Base-by-base conservation (phyloP, 768 basidiomycete genomes). In the Kwoniella pini region DNA sequence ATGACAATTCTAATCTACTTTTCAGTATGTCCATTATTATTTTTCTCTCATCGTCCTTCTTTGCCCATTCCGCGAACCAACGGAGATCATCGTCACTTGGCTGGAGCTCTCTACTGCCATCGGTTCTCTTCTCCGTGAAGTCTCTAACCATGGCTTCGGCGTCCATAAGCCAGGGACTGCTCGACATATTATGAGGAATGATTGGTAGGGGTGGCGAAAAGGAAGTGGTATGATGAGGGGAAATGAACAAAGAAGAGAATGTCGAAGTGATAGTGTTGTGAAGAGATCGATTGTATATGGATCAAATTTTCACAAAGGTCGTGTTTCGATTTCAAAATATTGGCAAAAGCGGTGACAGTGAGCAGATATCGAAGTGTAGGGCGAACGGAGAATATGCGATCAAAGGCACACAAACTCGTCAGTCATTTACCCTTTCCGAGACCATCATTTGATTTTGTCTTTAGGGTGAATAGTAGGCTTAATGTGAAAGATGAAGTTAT, bases 11-110 rank as follows among this genome's bases (percentile, higher is more conserved):
- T 13, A 75, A 51, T 38, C 74, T 65, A 21, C 42, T 53, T 54
- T 72, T 75, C 43, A 68, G 15, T 1, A 75, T 70, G 0, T 65
- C 69, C 51, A 71, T 55, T 48, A 75, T 75, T 39, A 67, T 43
- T 42, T 72, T 72, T 13, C 62, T 36, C 45, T 65, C 54, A 7
- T 67, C 63, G n/a, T 72, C 74, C 48, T 64, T 60, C 48, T 70
- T 70, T 30, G 33, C 60, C 68, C 66, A 70, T 31, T 60, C 52
- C 38, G 70, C 67, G 21, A 72, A 36, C 42, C 60, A 57, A 19
- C 40, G 49, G 26, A 65, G 38, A 12, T 69, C 57, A 3, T 44
- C 15, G 5, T 60, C 64, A 30, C 60, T 58, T 9, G 62, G 61
- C 59, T 68, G 60, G 4, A 51, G 2, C 4, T 61, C 54, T 1